These are phyloP conservation scores for Trichosporon sp. DNA, from an alignment of 1,284 basidiomycete species.

Conservation along the genomic window DNA sequence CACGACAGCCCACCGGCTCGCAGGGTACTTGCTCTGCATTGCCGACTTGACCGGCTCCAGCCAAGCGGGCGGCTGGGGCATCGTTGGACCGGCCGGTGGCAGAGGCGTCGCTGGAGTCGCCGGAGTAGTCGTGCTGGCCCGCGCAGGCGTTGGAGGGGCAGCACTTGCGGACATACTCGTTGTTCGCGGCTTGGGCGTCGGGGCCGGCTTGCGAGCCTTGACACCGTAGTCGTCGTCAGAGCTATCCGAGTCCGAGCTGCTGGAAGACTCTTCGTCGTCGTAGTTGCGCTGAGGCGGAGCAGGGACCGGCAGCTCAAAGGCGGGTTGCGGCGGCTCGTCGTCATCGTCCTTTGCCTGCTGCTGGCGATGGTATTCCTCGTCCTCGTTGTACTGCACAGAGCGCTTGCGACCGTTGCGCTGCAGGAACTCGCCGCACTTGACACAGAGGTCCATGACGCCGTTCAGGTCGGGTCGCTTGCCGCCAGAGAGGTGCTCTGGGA, in stretches of 20 bases:
- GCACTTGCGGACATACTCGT: conserved; percentile 1
- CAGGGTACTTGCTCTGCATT: conserved; percentile 68
- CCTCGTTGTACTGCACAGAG: conserved; percentile 39
- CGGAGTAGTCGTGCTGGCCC: conserved; percentile 6
- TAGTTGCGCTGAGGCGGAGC: conserved; percentile 14
- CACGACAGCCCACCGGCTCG: conserved; percentile 78
- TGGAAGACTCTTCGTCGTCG: conserved; percentile 26
- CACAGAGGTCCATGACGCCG: conserved; percentile 83
- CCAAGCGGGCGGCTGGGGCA: conserved; percentile 62
- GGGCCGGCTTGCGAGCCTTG: conserved; percentile 8
- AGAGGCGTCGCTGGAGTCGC: conserved; percentile 3
- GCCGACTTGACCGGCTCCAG: conserved; percentile 59
- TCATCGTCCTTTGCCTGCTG: conserved; percentile 54
- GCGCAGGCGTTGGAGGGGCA: not conserved
- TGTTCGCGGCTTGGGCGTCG: conserved; percentile 8
- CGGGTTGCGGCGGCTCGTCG: conserved; percentile 9
- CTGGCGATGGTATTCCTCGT: conserved; percentile 63
- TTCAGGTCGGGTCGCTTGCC: conserved; percentile 76
- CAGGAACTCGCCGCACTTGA: conserved; percentile 69
- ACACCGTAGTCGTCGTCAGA: conserved; percentile 21
- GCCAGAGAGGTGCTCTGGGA: conserved; percentile 75
- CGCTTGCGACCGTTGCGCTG: conserved; percentile 23
- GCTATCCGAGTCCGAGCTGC: conserved; percentile 21
- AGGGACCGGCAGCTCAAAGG: conserved; percentile 14
- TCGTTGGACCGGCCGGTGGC: not conserved